phyloP scores from a whole-genome alignment of 805 yeast genomes.

The Teunomyces lycoperdinae region DNA sequence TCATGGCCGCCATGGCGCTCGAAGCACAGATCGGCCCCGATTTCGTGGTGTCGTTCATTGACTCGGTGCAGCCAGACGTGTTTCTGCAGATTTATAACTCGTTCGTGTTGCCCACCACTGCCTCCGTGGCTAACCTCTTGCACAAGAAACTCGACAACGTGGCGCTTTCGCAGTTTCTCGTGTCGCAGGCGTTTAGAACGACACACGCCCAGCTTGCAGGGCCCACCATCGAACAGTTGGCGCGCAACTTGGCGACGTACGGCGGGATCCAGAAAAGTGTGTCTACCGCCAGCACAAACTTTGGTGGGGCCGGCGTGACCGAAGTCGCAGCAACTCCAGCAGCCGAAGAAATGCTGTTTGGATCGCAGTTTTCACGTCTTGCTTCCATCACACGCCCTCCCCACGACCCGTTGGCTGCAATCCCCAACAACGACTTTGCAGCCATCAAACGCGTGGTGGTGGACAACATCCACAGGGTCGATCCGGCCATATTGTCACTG shows the following conservation, averaged over 20 bases:
- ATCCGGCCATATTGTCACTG: constrained; percentile 16
- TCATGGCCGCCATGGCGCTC: constrained; percentile 38
- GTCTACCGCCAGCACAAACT: constrained; percentile 15
- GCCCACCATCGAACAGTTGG: constrained; percentile 32
- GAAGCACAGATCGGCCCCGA: constrained; percentile 21
- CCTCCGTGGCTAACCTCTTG: constrained; percentile 45
- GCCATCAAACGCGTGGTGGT: constrained; percentile 27
- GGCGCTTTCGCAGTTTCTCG: constrained; percentile 48
- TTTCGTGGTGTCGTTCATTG: constrained; percentile 64
- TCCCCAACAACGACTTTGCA: constrained; percentile 36
- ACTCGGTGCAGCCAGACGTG: constrained; percentile 64
- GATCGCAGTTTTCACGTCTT: constrained; percentile 78
- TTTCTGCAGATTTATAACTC: constrained; percentile 49
- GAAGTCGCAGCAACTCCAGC: constrained; percentile 37
- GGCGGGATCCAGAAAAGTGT: constrained; percentile 24
- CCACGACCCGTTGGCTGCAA: constrained; percentile 66
- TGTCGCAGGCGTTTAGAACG: constrained; percentile 17
- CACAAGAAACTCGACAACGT: constrained; percentile 55
- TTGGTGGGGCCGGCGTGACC: constrained; percentile 16
- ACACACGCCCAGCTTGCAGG: constrained; percentile 20
- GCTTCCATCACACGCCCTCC: constrained; percentile 58
- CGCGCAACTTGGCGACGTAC: constrained; percentile 26
- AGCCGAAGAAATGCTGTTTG: constrained; percentile 66
- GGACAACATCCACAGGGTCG: constrained; percentile 26
- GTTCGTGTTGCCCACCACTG: constrained; percentile 52